Conservation (phyloP, 140 eudicot species). For the Bidens hawaiensis region DNA sequence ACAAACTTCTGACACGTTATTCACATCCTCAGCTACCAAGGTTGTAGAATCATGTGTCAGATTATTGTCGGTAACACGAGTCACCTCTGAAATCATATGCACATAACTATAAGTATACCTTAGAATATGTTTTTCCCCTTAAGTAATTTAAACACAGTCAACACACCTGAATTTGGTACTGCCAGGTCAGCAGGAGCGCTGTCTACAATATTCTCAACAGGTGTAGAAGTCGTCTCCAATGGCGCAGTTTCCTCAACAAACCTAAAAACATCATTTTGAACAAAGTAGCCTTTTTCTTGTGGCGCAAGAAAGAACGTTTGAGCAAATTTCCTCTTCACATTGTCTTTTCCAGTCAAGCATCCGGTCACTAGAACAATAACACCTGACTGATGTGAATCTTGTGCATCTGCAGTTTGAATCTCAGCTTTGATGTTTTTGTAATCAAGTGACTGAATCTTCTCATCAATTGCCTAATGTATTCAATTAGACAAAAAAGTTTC, state of each 20-base stretch:
- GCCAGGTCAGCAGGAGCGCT: slow-evolving; percentile 24
- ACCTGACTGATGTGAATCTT: slow-evolving; percentile 63
- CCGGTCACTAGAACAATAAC: slow-evolving; percentile 80
- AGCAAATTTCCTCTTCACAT: slow-evolving; percentile 48
- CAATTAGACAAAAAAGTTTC: slow-evolving; percentile 7
- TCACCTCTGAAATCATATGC: slow-evolving; percentile 21
- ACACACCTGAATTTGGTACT: slow-evolving; percentile 43
- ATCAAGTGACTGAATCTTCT: slow-evolving; percentile 56
- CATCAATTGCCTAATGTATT: slow-evolving; percentile 60
- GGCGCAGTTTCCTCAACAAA: slow-evolving; percentile 37
- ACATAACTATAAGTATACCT: slow-evolving; percentile 13
- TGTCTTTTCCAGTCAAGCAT: slow-evolving; percentile 64
- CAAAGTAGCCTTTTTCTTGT: slow-evolving; percentile 68
- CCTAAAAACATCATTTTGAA: slow-evolving; percentile 62
- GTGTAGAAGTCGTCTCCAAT: slow-evolving; percentile 23
- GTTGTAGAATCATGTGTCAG: slow-evolving; percentile 22
- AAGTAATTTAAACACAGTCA: slow-evolving; percentile 1
- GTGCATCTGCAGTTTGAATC: slow-evolving; percentile 81
- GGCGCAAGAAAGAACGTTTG: slow-evolving; percentile 79
- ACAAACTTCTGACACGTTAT: slow-evolving; percentile 25
- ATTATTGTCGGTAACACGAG: slow-evolving; percentile 24
- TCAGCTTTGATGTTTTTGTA: slow-evolving; percentile 60
- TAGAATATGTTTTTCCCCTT: not conserved
- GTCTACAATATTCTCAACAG: slow-evolving; percentile 24
- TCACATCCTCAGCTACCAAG: slow-evolving; percentile 23